Evolutionary conservation across 345 rosid genomes (phyloP).

Genomic region (Sisymbrium irio): DNA sequence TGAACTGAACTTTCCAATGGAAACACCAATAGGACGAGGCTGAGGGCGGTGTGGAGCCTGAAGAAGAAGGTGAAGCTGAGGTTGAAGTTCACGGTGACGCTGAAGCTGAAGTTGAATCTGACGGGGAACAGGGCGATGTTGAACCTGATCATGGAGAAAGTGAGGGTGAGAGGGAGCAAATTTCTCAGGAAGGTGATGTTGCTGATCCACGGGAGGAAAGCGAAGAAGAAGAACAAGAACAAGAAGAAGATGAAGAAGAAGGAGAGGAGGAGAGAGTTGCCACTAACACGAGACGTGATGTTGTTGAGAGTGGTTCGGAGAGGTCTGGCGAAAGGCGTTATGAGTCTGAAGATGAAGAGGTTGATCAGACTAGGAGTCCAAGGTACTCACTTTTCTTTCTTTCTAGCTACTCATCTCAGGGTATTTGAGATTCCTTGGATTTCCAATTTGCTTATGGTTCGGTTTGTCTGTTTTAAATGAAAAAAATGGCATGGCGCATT

Average conservation of each 20-base stretch:
- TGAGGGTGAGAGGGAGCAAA: conserved; percentile 89
- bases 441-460: conserved; percentile 18
- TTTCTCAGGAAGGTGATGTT: conserved; percentile 66
- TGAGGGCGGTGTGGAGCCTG: conserved; percentile 69
- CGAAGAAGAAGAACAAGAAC: conserved; percentile 64
- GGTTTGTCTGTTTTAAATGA: background rate
- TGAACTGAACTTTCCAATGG: background rate
- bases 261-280: conserved; percentile 54
- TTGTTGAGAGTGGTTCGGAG: conserved; percentile 84
- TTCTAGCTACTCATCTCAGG: conserved; percentile 4
- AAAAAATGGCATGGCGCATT: conserved; percentile 37
- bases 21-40: conserved; percentile 68
- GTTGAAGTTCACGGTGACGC: conserved; percentile 43
- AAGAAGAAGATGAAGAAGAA: conserved; percentile 72
- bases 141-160: conserved; percentile 87
- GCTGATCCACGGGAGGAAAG: conserved; percentile 72
- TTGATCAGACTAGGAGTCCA: conserved; percentile 68
- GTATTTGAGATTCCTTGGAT: conserved; percentile 8
- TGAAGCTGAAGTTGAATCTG: conserved; percentile 72
- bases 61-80: conserved; percentile 63
- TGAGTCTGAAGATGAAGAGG: conserved; percentile 86
- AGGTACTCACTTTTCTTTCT: conserved; percentile 48
- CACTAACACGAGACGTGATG: conserved; percentile 57
- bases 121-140: conserved; percentile 55
- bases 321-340: conserved; percentile 74